Evolutionary conservation across 2,329 filamentous ascomycete species (phyloP), one percentile per base, ranked within the genome.

Genomic region (Aspergillus fumigatus): DNA sequence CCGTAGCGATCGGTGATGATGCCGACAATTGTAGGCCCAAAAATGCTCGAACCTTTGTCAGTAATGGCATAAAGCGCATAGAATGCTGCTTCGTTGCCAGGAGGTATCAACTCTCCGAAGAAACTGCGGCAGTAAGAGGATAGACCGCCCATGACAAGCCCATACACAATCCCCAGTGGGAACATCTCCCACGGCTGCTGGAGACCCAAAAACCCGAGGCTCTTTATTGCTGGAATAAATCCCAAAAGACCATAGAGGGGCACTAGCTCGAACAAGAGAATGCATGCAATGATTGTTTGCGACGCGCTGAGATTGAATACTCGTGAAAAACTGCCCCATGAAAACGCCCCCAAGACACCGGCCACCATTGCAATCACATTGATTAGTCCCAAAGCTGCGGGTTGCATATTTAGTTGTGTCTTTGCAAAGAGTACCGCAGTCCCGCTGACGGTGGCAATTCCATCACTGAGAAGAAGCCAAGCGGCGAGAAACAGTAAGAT

Each of bases 181-280:
- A 94, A 97, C 90, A 99, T 97, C 67, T 99, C 94, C 90, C 92
- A 96, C 3, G 90, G 88, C 70, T 94, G 87, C 73, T 96, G 92
- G n/a, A 99, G 80, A 1, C 94, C 94, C 43, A 92, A 77, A 4
- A 90, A 85, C 0, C 91, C 92, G 73, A 88, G 84, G 7, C 80
- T 77, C 65, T 86, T 83, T 49, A 99, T 82, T 6, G 90, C 85
- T 0, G 92, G 91, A 17, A 97, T 80, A 68, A 94, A 97, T 1
- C 92, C 92, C 19, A 96, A 76, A 11, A 99, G 80, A 0, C 92
- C 93, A 67, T 99, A 99, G 1, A 97, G 69, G 0, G 94, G 94
- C 51, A 99, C 96, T 29, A 96, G 75, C 73, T 97, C 92, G 67
- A 99, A 96, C 5, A 99, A 78, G 11, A 82, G 84, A 61, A 97